Conservation (phyloP, 257 asterid genomes). For the Nicotiana attenuata region DNA sequence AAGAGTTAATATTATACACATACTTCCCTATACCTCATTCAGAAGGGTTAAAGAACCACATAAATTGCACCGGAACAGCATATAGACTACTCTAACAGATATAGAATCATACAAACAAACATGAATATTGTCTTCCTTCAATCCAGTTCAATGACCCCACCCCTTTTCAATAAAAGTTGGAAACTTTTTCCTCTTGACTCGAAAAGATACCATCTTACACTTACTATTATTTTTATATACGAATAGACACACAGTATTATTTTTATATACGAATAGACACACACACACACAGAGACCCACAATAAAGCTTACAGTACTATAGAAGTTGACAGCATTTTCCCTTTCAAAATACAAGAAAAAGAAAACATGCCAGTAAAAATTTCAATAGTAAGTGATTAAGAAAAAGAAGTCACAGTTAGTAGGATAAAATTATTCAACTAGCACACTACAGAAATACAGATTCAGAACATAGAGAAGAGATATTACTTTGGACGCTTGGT, state of each 20-base stretch:
- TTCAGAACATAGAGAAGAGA: not conserved
- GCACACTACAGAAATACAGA: not conserved
- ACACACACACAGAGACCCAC: too few relatives aligned
- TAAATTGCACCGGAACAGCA: not conserved
- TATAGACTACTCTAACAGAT: not conserved
- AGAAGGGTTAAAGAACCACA: not conserved
- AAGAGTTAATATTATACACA: not conserved
- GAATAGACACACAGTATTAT: not conserved
- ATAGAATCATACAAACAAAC: not conserved
- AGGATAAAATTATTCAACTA: not conserved
- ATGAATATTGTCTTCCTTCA: not conserved
- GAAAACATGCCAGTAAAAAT: too few relatives aligned
- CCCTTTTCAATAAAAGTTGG: not conserved
- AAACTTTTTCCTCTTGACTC: not conserved
- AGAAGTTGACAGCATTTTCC: too few relatives aligned
- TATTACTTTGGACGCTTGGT: slow-evolving; percentile 48
- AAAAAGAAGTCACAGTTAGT: too few relatives aligned
- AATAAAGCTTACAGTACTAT: too few relatives aligned
- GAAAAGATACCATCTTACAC: not conserved
- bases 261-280: too few relatives aligned
- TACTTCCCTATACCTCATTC: not conserved
- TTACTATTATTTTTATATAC: too few relatives aligned
- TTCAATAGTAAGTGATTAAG: too few relatives aligned
- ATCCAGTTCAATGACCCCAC: not conserved
- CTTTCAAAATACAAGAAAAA: too few relatives aligned